Conservation (phyloP, 2,329 filamentous ascomycete species). For the Talaromyces sp. region DNA sequence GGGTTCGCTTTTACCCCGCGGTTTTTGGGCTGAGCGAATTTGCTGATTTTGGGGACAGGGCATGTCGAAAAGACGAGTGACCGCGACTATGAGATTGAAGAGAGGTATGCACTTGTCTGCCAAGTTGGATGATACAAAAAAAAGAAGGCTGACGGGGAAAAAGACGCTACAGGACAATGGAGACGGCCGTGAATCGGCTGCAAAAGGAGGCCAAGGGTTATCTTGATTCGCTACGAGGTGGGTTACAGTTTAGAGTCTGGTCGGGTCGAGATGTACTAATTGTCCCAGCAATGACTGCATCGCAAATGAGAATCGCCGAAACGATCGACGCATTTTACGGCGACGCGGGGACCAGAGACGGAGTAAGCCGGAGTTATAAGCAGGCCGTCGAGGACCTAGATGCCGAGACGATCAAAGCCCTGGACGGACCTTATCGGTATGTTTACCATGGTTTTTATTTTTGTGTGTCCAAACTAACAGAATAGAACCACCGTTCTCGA, state of each 20-base stretch:
- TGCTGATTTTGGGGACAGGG: constrained; percentile 38
- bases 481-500: constrained; percentile 82
- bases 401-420: constrained; percentile 94
- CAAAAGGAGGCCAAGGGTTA: constrained; percentile 99
- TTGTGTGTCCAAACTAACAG: constrained; percentile 4
- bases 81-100: constrained; percentile 97
- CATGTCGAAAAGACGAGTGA: constrained; percentile 99
- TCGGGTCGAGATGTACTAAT: constrained; percentile 1
- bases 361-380: constrained; percentile 94
- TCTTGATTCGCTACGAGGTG: constrained; percentile 86
- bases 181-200: constrained; percentile 81
- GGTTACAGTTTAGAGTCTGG: background rate
- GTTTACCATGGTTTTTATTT: no score
- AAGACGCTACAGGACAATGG: constrained; percentile 95
- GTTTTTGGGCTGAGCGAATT: background rate
- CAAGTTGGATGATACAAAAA: background rate
- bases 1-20: constrained; percentile 45
- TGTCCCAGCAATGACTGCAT: constrained; percentile 84
- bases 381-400: constrained; percentile 97
- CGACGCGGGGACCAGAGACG: constrained; percentile 88
- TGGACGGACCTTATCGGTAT: constrained; percentile 89
- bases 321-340: constrained; percentile 99
- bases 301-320: constrained; percentile 98
- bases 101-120: constrained; percentile 53
- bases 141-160: constrained; percentile 17